Percentiles rank a stretch among this genome's conserved stretches.
These are phyloP conservation scores for Pinus albicaulis DNA, from an alignment of 75 land plant species.

Conservation along the genomic window DNA sequence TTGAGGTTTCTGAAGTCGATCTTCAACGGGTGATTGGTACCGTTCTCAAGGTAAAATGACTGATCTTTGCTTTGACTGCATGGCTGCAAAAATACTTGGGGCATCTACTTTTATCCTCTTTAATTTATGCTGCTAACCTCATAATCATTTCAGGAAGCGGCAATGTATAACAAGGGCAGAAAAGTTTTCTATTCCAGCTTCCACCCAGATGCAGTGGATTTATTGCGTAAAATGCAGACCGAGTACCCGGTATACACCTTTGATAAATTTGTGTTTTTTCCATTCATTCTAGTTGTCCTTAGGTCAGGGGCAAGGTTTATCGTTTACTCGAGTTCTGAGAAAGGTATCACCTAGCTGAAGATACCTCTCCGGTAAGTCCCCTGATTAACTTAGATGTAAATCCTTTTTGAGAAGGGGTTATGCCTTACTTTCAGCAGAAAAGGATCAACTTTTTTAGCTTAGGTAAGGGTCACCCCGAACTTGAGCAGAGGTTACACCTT, in stretches of 20 bases:
- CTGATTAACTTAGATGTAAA: background rate
- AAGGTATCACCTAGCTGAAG: background rate
- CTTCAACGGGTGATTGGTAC: background rate
- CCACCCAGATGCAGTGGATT: conserved; percentile 83
- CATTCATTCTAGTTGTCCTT: background rate
- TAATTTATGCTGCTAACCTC: background rate
- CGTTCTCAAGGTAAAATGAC: background rate
- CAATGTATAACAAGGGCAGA: conserved; percentile 43
- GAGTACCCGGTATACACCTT: conserved; percentile 64
- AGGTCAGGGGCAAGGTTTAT: background rate
- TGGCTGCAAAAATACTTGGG: background rate
- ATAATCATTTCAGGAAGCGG: conserved; percentile 42
- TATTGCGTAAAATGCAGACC: conserved; percentile 53
- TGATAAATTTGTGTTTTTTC: background rate
- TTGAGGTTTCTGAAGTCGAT: conserved; percentile 30
- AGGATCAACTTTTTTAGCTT: background rate
- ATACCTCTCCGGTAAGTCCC: background rate
- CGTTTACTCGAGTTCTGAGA: background rate
- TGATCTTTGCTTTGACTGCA: background rate
- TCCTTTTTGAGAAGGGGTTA: no score
- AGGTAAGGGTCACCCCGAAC: no score
- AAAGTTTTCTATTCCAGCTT: conserved; percentile 78
- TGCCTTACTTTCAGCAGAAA: background rate
- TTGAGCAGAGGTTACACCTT: no score
- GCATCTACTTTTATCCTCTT: background rate